Evolutionary conservation across 2,329 filamentous ascomycete species (phyloP).

Genomic region (Phyllosticta ampelicida): DNA sequence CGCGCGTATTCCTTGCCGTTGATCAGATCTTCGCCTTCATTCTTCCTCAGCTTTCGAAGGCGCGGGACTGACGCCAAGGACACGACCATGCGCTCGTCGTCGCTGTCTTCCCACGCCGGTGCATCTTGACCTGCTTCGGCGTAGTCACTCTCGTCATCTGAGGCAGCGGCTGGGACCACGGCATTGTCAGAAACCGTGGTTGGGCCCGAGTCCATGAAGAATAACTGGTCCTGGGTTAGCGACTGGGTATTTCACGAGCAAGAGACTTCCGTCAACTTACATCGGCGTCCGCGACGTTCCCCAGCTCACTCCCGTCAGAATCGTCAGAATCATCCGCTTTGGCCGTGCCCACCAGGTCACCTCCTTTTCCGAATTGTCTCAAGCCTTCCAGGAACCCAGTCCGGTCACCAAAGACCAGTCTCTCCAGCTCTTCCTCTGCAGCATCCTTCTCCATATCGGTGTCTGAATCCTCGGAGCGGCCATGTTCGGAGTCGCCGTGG

Average conservation of each 20-base stretch:
- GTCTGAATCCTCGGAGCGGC: background rate
- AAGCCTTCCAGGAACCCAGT: constrained; percentile 70
- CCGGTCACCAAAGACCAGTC: constrained; percentile 77
- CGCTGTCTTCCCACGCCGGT: constrained; percentile 85
- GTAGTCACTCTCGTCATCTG: constrained; percentile 30
- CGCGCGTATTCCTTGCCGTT: constrained; percentile 76
- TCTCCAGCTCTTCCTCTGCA: constrained; percentile 76
- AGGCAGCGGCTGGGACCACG: constrained; percentile 29
- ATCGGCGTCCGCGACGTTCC: constrained; percentile 64
- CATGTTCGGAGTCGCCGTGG: background rate
- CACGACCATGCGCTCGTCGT: constrained; percentile 78
- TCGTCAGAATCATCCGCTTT: constrained; percentile 35
- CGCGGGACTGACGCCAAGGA: constrained; percentile 68
- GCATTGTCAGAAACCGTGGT: constrained; percentile 30
- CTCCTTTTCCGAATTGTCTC: constrained; percentile 42
- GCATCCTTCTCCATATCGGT: constrained; percentile 56
- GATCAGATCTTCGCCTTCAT: constrained; percentile 75
- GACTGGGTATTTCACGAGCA: background rate
- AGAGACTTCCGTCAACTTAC: constrained; percentile 22
- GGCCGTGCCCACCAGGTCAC: constrained; percentile 19
- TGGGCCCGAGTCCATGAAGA: constrained; percentile 66
- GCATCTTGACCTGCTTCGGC: constrained; percentile 29
- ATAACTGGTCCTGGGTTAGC: constrained; percentile 42
- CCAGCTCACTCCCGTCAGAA: constrained; percentile 40
- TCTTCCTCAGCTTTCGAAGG: constrained; percentile 70